A percentile compares a stretch with the other conserved stretches of the same genome.
These are phyloP conservation scores for Trypanosoma rangeli DNA, from an alignment of 208 protist species.

Conservation along the genomic window DNA sequence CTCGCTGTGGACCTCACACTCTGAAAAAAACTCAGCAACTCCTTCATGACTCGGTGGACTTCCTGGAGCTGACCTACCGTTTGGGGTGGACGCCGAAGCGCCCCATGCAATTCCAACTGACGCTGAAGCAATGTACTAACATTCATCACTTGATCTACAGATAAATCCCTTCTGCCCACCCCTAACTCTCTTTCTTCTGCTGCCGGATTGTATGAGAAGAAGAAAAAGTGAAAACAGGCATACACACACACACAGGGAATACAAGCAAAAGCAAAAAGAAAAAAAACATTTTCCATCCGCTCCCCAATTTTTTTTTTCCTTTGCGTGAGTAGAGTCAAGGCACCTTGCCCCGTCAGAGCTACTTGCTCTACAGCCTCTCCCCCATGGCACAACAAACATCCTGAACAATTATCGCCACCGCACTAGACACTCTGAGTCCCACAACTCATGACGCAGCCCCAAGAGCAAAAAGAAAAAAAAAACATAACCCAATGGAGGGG, in stretches of 20 bases:
- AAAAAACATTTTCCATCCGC: not conserved
- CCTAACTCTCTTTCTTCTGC: not conserved
- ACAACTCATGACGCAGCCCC: not conserved
- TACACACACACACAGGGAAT: not conserved
- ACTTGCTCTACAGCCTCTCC: too few relatives aligned
- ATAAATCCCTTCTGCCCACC: not conserved
- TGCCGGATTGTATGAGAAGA: not conserved
- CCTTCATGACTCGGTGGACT: constrained; percentile 54
- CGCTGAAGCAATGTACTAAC: constrained; percentile 64
- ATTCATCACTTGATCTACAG: constrained; percentile 40
- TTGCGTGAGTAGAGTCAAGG: not conserved
- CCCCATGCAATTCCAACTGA: constrained; percentile 90
- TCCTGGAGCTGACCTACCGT: constrained; percentile 61
- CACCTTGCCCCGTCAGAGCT: too few relatives aligned
- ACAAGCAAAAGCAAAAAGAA: not conserved
- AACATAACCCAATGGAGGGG: not conserved
- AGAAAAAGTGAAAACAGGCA: not conserved
- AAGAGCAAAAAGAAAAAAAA: not conserved
- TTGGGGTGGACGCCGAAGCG: constrained; percentile 65
- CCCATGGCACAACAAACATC: not conserved
- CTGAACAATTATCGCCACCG: not conserved
- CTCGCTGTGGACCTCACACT: constrained; percentile 43
- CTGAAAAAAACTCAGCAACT: constrained; percentile 64
- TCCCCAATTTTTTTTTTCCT: not conserved
- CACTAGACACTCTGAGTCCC: not conserved